phyloP scores from a whole-genome alignment of 768 basidiomycete species.

The Auriculariales sp. region DNA sequence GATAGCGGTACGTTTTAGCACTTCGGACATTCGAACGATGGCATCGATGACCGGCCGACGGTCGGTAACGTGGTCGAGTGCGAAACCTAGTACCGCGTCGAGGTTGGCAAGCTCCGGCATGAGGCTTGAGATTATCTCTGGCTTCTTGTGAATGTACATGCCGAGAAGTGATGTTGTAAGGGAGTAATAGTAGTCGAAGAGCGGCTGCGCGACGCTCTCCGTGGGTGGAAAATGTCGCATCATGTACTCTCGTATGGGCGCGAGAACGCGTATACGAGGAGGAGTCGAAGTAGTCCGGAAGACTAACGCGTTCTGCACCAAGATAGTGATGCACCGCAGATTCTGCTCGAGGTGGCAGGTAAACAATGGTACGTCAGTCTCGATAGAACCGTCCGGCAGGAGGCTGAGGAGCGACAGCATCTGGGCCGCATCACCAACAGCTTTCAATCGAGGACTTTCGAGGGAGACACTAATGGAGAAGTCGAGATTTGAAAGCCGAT shows the following conservation, averaged over 20 bases:
- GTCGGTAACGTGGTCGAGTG: neutral
- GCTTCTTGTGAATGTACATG: neutral
- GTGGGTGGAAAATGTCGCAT: slow-evolving; percentile 8
- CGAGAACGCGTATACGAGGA: slow-evolving; percentile 10
- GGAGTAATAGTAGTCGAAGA: neutral
- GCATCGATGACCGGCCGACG: neutral
- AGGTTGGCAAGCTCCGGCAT: neutral
- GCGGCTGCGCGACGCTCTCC: too few relatives aligned
- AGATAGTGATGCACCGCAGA: slow-evolving; percentile 6
- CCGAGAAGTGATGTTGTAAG: neutral
- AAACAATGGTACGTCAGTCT: slow-evolving; percentile 7
- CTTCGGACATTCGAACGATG: neutral
- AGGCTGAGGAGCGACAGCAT: slow-evolving; percentile 16
- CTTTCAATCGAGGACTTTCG: slow-evolving; percentile 14
- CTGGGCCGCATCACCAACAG: slow-evolving; percentile 12
- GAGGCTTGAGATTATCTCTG: neutral
- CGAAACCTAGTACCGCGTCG: neutral
- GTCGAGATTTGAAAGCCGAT: slow-evolving; percentile 17
- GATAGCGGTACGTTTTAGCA: neutral
- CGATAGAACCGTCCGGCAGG: slow-evolving; percentile 15
- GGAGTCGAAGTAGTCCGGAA: slow-evolving; percentile 9
- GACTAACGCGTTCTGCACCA: slow-evolving; percentile 10
- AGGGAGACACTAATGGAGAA: slow-evolving; percentile 18
- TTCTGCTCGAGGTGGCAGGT: slow-evolving; percentile 7
- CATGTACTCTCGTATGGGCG: slow-evolving; percentile 12